Base-by-base conservation (phyloP, 2,329 filamentous ascomycete species). In the Fusarium setosum region DNA sequence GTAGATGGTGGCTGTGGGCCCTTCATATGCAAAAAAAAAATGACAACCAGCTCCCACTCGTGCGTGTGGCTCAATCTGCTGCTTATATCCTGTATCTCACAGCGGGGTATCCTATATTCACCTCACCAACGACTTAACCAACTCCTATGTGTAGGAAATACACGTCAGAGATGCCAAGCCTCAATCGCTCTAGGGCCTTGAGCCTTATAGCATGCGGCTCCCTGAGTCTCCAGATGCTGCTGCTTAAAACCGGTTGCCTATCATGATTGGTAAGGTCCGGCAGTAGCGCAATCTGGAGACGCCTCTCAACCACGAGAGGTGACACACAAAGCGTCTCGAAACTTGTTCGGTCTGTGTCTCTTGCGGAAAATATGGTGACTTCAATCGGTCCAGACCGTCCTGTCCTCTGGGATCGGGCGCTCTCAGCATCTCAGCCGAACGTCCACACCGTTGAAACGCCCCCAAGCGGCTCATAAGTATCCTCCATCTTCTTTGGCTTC, bases 401-500 rank as follows among this genome's bases (percentile, higher is more conserved):
- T 26, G 21, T 26, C 21, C 32, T 20, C 10, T 11, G 37, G 47
- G 10, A 31, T 18, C 26, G 26, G n/a, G 35, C 42, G 26, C 58
- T 49, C 31, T 38, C 41, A 23, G 31, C 29, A 24, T 54, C 29
- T 53, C 50, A 57, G 48, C 51, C 21, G 32, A 31, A 35, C 18
- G 12, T 21, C 38, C 34, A 35, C 26, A n/a, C 35, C 18, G 24
- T 40, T 38, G 49, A 26, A 44, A 37, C 26, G 37, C 17, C 31
- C 40, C 40, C 38, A 10, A 32, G 18, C 23, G 53, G 32, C 31
- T 40, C 32, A 51, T 45, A 29, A 20, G 20, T 61, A 29, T 57
- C 62, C 49, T 60, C 51, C 56, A 45, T 45, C 29, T 42, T 42
- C 45, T 40, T 29, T 49, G 38, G 52, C 47, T 41, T 41, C 13